Evolutionary conservation across 176 grass and related monocot genomes (phyloP).

Genomic region (Avena eriantha): DNA sequence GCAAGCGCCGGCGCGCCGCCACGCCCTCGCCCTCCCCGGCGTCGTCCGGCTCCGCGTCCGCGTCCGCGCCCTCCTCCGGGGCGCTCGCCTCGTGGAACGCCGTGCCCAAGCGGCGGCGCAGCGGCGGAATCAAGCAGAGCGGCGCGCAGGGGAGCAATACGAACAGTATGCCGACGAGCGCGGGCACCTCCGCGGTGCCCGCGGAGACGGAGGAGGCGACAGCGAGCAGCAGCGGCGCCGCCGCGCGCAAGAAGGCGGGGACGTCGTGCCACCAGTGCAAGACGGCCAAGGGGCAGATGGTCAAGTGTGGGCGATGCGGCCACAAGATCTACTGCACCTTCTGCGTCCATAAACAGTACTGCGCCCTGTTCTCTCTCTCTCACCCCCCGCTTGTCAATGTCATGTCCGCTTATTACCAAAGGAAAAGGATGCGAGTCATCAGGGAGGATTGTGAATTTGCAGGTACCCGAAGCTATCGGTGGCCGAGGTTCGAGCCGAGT

Average conservation of each 20-base stretch:
- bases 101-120: slow-evolving; percentile 12
- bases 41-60: neutral
- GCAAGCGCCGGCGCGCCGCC: slow-evolving; percentile 16
- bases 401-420: neutral
- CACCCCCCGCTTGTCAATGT: neutral
- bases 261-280: slow-evolving; percentile 49
- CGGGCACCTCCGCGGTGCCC: neutral
- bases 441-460: slow-evolving; percentile 12
- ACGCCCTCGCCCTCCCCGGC: neutral
- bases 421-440: neutral
- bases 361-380: neutral
- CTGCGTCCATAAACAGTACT: slow-evolving; percentile 39
- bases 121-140: neutral
- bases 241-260: neutral
- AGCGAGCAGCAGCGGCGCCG: slow-evolving; percentile 4
- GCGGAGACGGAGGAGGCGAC: neutral
- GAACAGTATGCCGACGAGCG: neutral
- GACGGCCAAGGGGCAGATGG: neutral
- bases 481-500: slow-evolving; percentile 16
- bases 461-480: slow-evolving; percentile 46
- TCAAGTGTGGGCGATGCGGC: slow-evolving; percentile 35
- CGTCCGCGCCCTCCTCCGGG: neutral
- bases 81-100: neutral
- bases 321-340: slow-evolving; percentile 44
- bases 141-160: neutral